Percentiles rank a stretch among this genome's conserved stretches.
These are phyloP conservation scores for Dipteronia dyeriana DNA, from an alignment of 345 rosid genomes.

Conservation along the genomic window DNA sequence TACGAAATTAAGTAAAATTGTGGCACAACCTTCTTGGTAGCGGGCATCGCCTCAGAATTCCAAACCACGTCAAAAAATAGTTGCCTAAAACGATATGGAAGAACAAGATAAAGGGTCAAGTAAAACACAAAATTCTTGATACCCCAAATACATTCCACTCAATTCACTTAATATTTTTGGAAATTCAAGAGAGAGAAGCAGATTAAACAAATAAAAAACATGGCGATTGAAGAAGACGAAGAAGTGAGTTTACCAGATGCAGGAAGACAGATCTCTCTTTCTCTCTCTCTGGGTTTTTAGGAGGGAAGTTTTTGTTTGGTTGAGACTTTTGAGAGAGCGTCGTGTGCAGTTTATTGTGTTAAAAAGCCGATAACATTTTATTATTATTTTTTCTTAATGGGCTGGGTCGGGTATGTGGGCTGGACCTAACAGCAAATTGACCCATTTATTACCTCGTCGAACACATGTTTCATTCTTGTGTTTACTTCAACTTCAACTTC, in stretches of 20 bases:
- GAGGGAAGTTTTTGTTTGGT: slow-evolving; percentile 20
- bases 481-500: background rate
- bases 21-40: slow-evolving; percentile 27
- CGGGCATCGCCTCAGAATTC: slow-evolving; percentile 28
- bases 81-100: no score
- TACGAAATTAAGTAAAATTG: background rate
- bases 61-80: no score
- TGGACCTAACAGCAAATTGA: background rate
- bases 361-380: background rate
- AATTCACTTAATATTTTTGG: background rate
- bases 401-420: background rate
- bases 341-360: background rate
- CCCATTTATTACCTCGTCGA: background rate
- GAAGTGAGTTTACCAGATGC: background rate
- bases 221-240: background rate
- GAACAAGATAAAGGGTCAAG: background rate
- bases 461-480: background rate
- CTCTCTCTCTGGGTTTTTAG: slow-evolving; percentile 6
- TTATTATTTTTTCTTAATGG: background rate
- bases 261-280: slow-evolving; percentile 17
- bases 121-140: background rate
- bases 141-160: background rate
- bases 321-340: background rate
- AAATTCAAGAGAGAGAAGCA: background rate
- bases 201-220: background rate